These are phyloP conservation scores for Carex sylvatica DNA, from an alignment of 202 grass and related monocot genomes.

Conservation along the genomic window DNA sequence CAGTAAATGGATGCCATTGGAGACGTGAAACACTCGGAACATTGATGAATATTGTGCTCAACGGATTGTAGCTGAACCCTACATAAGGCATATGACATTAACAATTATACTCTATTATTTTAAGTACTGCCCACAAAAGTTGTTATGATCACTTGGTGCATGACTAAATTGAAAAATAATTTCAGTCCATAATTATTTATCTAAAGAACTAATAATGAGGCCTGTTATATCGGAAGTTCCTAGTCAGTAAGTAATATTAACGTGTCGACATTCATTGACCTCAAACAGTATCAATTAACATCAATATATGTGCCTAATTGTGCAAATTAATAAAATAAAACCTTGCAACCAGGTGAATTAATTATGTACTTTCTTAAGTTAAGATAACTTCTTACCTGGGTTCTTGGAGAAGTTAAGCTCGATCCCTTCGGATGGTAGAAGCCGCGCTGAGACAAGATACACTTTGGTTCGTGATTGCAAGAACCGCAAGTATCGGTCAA, in stretches of 20 bases:
- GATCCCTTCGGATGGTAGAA: slow-evolving; percentile 41
- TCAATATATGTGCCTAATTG: background rate
- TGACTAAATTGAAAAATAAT: no score
- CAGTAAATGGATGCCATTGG: slow-evolving; percentile 65
- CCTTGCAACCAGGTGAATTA: background rate
- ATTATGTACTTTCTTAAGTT: background rate
- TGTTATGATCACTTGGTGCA: no score
- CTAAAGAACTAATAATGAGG: no score
- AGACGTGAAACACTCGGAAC: slow-evolving; percentile 41
- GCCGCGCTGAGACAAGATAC: slow-evolving; percentile 37
- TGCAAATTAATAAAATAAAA: background rate
- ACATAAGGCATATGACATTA: background rate
- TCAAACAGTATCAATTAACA: background rate
- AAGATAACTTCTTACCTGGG: slow-evolving; percentile 10
- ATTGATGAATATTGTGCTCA: slow-evolving; percentile 57
- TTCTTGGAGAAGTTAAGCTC: slow-evolving; percentile 67
- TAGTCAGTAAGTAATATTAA: background rate
- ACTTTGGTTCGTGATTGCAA: slow-evolving; percentile 46
- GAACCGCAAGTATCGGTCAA: slow-evolving; percentile 58
- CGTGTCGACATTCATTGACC: background rate
- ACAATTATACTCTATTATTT: background rate
- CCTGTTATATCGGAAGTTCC: no score
- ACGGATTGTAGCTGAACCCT: slow-evolving; percentile 39
- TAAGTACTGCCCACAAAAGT: background rate
- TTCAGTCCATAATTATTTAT: no score